Evolutionary conservation across 805 yeast genomes (phyloP), one percentile per base, ranked within the genome.

Genomic region (Yamadazyma phyllophila): DNA sequence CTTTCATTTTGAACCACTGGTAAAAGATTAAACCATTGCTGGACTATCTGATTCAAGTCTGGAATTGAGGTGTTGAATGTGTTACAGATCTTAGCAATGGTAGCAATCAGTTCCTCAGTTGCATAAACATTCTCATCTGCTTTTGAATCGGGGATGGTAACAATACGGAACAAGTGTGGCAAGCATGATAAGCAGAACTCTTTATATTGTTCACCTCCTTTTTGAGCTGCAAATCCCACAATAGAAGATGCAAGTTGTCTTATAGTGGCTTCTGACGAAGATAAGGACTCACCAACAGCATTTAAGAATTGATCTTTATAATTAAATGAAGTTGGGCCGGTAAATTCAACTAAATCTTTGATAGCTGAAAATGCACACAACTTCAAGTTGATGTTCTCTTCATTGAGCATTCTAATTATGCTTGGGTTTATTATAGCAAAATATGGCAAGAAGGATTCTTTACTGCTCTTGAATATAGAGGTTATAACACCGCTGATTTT

Each of bases 161-260:
- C 78, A 67, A 89, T 78, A 54, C 82, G 82, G 57, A 85, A 77
- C 64, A 94, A 75, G 14, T 88, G 81, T 51, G 82, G 88, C 52
- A 92, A 69, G n/a, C 89, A 77, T 7, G 84, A 79, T 24, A 87
- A 62, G 43, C 85, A 79, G 45, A 85, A 77, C 29, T 83, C 82
- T 16, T 74, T 74, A 60, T 82, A 88, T 14, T 40, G 48, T 12
- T 59, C 63, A 11, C 92, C 89, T 7, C 96, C 96, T 53, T 75
- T 73, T 62, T 86, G 90, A 2, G 96, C 96, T 49, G 94, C 85
- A 16, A 80, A 82, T 26, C 99, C 98, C 46, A 91, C 80, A 31
- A 87, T 80, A 57, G 83, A 85, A 0, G 94, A 81, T 2, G 96
- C 91, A 10, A 88, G 88, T 69, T 94, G 97, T 56, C 97, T 84